Evolutionary conservation across 257 asterid species (phyloP).

Genomic region (Leptodermis oblonga): DNA sequence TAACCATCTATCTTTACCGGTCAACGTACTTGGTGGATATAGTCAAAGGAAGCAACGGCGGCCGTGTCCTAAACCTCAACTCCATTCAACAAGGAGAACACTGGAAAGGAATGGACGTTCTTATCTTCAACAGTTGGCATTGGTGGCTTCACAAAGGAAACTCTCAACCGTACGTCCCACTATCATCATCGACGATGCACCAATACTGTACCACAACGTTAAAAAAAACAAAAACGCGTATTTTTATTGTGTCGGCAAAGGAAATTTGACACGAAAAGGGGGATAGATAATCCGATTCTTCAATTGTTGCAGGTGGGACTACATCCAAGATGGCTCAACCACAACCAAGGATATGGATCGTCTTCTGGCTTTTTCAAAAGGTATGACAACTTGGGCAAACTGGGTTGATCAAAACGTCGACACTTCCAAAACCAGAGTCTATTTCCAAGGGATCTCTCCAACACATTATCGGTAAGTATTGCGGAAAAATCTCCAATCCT

Average conservation of each 20-base stretch:
- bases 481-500: background rate
- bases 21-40: slow-evolving; percentile 33
- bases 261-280: no score
- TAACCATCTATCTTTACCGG: slow-evolving; percentile 24
- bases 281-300: background rate
- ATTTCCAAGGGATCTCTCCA: slow-evolving; percentile 61
- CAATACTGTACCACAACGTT: no score
- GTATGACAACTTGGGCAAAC: slow-evolving; percentile 48
- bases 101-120: slow-evolving; percentile 40
- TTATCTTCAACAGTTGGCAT: slow-evolving; percentile 42
- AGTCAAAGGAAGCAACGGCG: slow-evolving; percentile 24
- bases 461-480: slow-evolving; percentile 41
- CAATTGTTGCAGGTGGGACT: slow-evolving; percentile 48
- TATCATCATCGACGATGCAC: no score
- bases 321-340: slow-evolving; percentile 34
- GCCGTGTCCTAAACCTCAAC: slow-evolving; percentile 30
- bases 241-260: no score
- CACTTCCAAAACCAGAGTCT: slow-evolving; percentile 40
- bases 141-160: slow-evolving; percentile 44
- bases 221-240: no score
- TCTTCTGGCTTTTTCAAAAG: slow-evolving; percentile 42
- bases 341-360: slow-evolving; percentile 47
- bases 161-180: slow-evolving; percentile 29
- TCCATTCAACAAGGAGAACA: slow-evolving; percentile 31
- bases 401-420: slow-evolving; percentile 54